Conservation (phyloP, 2,329 filamentous ascomycete species). For the Diaporthe citri region DNA sequence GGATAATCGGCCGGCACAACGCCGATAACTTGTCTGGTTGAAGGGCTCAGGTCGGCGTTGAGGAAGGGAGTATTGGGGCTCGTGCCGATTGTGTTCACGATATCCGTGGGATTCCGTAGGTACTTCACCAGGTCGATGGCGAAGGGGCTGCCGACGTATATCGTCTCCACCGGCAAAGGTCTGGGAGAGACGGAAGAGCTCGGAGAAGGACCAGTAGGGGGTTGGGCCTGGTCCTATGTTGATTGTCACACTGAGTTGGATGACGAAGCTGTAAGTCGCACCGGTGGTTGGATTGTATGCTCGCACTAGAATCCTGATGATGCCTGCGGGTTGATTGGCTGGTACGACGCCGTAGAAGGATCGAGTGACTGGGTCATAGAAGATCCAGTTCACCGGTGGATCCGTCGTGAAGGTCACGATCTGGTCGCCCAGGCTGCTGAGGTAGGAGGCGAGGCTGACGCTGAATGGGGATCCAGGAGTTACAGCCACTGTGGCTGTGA, state of each 20-base stretch:
- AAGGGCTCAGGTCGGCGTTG: neutral
- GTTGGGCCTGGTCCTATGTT: neutral
- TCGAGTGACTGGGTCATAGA: slow-evolving; percentile 30
- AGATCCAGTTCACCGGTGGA: neutral
- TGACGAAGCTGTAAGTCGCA: neutral
- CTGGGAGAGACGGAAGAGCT: neutral
- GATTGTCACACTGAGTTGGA: neutral
- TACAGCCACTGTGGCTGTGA: neutral
- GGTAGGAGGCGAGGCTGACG: neutral
- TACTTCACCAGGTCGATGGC: slow-evolving; percentile 13
- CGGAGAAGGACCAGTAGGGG: neutral
- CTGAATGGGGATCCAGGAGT: neutral
- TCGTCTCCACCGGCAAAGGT: slow-evolving; percentile 10
- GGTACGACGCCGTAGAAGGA: slow-evolving; percentile 25
- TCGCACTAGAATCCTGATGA: neutral
- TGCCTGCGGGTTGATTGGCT: neutral
- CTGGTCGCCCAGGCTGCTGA: slow-evolving; percentile 1
- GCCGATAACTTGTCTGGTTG: slow-evolving; percentile 2
- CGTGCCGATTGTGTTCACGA: neutral
- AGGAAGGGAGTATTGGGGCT: slow-evolving; percentile 21
- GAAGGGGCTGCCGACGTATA: slow-evolving; percentile 7
- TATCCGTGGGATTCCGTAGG: neutral
- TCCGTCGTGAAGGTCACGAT: slow-evolving; percentile 20
- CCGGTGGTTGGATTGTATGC: neutral
- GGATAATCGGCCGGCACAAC: neutral